Base-by-base conservation (phyloP, 2,329 filamentous ascomycete genomes). In the Arthroderma uncinatum region DNA sequence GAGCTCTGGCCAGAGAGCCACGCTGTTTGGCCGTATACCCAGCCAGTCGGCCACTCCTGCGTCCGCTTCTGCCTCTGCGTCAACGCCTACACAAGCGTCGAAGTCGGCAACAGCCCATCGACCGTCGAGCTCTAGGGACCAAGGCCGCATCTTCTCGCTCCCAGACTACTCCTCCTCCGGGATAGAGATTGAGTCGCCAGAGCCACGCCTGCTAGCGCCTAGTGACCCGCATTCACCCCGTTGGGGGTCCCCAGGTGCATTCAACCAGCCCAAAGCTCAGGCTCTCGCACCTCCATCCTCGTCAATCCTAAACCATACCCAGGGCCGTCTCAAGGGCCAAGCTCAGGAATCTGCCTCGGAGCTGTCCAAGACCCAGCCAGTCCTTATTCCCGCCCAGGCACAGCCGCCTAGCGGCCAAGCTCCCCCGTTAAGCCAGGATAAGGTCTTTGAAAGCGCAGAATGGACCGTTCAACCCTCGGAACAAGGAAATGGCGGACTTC, bases 401-500 rank as follows among this genome's bases (percentile, higher is more conserved):
- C 44, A 21, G 21, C 25, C 25, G 8, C 28, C 44, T 16, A 58
- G 53, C 10, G 57, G 36, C 52, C 57, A 44, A 59, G 19, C 63
- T 61, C 21, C 52, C 48, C 9, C 56, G 48, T 30, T 16, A 21
- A n/a, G 58, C 58, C 2, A 53, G 60, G 34, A 55, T 52, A 36
- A 63, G 56, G 65, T 86, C 52, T 91, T 91, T 65, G 85, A 87
- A 52, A 79, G 82, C n/a, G 86, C 87, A 8, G 79, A 85, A 54
- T 97, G 91, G 87, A 85, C 80, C 34, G 82, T 97, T 36, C 86
- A 90, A 59, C 84, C 85, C 57, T 88, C 90, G 0, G 86, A 95
- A 57, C 89, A 95, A 72, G 92, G 92, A 58, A 97, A 97, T 67
- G 91, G 90, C 21, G 93, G 92, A 19, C 79, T 97, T 53, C 84